Conservation (phyloP, 2,329 filamentous ascomycete genomes). For the Trichoderma brevicompactum region DNA sequence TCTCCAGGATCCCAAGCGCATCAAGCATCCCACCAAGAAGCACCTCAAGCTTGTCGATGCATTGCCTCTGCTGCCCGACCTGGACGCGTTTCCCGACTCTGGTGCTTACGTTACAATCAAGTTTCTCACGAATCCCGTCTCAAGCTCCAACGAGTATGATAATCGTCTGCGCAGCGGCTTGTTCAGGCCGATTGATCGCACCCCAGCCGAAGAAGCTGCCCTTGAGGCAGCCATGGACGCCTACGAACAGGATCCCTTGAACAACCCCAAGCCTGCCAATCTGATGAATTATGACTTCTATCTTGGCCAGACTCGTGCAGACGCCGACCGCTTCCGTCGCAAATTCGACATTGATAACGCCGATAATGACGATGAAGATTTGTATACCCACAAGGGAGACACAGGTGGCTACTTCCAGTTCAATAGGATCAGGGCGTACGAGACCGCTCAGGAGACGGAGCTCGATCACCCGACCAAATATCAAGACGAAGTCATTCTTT, state of each 20-base stretch:
- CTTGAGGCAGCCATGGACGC: constrained; percentile 56
- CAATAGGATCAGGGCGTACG: constrained; percentile 66
- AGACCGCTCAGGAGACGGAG: constrained; percentile 63
- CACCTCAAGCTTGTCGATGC: constrained; percentile 63
- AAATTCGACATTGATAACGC: constrained; percentile 64
- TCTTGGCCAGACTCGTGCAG: constrained; percentile 54
- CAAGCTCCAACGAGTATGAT: constrained; percentile 58
- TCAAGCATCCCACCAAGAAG: constrained; percentile 64
- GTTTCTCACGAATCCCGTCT: constrained; percentile 67
- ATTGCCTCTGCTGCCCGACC: constrained; percentile 66
- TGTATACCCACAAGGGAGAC: constrained; percentile 58
- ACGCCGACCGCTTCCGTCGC: constrained; percentile 60
- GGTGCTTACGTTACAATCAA: constrained; percentile 73
- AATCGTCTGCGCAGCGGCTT: constrained; percentile 64
- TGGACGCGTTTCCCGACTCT: constrained; percentile 70
- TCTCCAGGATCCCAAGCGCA: constrained; percentile 57
- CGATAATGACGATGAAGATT: constrained; percentile 55
- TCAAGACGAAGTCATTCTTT: constrained; percentile 65
- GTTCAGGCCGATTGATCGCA: constrained; percentile 63
- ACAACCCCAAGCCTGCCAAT: constrained; percentile 60
- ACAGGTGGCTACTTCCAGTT: constrained; percentile 61
- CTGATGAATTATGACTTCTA: constrained; percentile 71
- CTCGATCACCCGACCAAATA: constrained; percentile 64
- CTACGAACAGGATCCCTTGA: constrained; percentile 60
- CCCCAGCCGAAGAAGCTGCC: constrained; percentile 57